Base-by-base conservation (phyloP, 805 yeast species). In the Sugiyamaella mastotermitis region DNA sequence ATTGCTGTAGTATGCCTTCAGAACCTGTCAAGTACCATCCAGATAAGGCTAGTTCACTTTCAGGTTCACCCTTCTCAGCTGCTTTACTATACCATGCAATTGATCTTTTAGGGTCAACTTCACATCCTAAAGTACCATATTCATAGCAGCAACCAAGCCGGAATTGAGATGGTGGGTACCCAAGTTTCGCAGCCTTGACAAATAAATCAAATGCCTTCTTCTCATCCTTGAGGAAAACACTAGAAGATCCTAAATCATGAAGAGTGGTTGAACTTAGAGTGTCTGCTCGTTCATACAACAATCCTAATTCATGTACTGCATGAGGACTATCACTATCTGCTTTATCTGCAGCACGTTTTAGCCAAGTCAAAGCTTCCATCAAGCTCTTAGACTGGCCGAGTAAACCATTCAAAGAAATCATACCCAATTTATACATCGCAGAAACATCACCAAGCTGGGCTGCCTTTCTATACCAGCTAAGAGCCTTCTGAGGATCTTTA, bases 21-120 rank as follows among this genome's bases (percentile, higher is more conserved):
- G 80, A 76, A 0, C 92, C 92, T 0, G 90, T 80, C 39, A 83
- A 66, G 53, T 80, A 82, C 92, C 92, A 83, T 13, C 87, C 87
- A 42, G 82, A 74, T 24, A 83, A 60, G 0, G 84, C 85, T 54
- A 83, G 65, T 55, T 82, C 81, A 3, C 84, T 79, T 51, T 78
- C 74, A 0, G 80, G 68, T 49, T 80, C 79, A 11, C 80, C 81
- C 42, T 70, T 65, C 30, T 66, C 70, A 33, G 87, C 85, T 3
- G 84, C 80, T 38, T 74, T 66, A 7, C 79, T 65, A 57, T 82
- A 83, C 88, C 90, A 83, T 10, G 81, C 81, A 34, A 83, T 69
- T 6, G 83, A 74, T 45, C 73, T 69, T 38, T 68, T 64, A 4
- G 83, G 69, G 47, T 77, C 76, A 1, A 74, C 64, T 2, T 62